These are phyloP conservation scores for Harringtonia lauricola DNA, from an alignment of 2,329 filamentous ascomycete genomes.

Conservation along the genomic window DNA sequence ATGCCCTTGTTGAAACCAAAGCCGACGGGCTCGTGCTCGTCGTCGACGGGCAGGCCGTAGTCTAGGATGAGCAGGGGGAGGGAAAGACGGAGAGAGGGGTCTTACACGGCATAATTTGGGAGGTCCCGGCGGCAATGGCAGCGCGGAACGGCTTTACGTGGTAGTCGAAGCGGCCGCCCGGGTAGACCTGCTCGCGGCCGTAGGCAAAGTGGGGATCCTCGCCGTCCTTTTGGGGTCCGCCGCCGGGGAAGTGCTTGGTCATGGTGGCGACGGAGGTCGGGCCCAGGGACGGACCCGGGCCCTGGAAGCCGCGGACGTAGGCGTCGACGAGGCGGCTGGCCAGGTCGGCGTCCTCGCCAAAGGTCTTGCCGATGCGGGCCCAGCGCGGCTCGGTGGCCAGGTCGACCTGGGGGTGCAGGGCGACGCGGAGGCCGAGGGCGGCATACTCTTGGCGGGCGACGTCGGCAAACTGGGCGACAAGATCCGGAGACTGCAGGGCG, in stretches of 20 bases:
- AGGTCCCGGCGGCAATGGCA: slow-evolving; percentile 34
- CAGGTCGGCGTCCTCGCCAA: slow-evolving; percentile 36
- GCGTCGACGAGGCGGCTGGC: slow-evolving; percentile 24
- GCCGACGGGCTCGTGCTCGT: slow-evolving; percentile 32
- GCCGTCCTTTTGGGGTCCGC: slow-evolving; percentile 31
- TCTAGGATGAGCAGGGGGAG: too few relatives aligned
- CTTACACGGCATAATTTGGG: slow-evolving; percentile 36
- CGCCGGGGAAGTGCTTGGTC: slow-evolving; percentile 43
- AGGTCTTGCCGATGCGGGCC: slow-evolving; percentile 32
- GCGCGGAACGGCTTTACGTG: slow-evolving; percentile 39
- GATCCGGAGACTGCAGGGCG: slow-evolving; percentile 29
- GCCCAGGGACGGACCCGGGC: slow-evolving; percentile 24
- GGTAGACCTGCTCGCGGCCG: slow-evolving; percentile 39
- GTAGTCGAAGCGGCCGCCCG: slow-evolving; percentile 36
- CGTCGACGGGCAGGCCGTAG: slow-evolving; percentile 26
- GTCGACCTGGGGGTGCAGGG: slow-evolving; percentile 40
- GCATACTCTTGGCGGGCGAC: slow-evolving; percentile 35
- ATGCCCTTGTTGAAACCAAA: slow-evolving; percentile 41
- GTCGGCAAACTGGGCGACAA: slow-evolving; percentile 35
- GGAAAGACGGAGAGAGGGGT: too few relatives aligned
- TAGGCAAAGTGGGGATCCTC: slow-evolving; percentile 42
- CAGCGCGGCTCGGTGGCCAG: slow-evolving; percentile 39
- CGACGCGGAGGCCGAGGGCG: slow-evolving; percentile 29
- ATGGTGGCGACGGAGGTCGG: slow-evolving; percentile 32
- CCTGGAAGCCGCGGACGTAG: slow-evolving; percentile 37